Base-by-base conservation (phyloP, 257 asterid species). In the Ehretia macrophylla region DNA sequence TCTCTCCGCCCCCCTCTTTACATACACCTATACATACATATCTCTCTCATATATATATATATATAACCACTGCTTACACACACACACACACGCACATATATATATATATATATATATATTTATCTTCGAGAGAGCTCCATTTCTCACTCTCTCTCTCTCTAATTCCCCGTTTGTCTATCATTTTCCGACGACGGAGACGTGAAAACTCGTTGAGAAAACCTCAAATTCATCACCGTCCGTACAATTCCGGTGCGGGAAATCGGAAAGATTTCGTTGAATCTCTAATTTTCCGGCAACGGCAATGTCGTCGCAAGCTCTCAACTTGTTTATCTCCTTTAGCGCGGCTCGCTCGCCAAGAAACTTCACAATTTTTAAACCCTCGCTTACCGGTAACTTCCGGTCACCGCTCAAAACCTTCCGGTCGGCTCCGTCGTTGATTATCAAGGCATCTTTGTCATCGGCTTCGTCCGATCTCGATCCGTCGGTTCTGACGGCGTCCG, bases 241-340 rank as follows among this genome's bases (percentile, higher is more conserved):
- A 14, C 8, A 10, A 3, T 10, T 42, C 47, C 12, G 47, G 47
- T 42, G 12, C 12, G 9, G 44, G 44, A 38, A 14, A 10, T 42
- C 44, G 6, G 44, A 38, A 38, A 5, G 11, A 38, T 42, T 42
- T 42, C 47, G 14, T 42, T 42, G n/a, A n/a, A 19, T n/a, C 17
- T 39, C 21, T 32, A 17, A 10, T 22, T 17, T 19, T n/a, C 32
- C 48, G 55, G 32, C 12, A 20, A 21, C 17, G 45, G 67, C 23
- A 69, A 75, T 63, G 74, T 62, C 58, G 63, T 47, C 79, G 21
- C 75, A 73, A 16, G 72, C 79, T 51, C 64, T 77, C 49, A 77
- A 47, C 54, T 56, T 63, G 10, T 73, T 67, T 68, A 59, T 63
- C 47, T 66, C 82, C 11, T 61, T 78, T 6, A 1, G 4, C 20